phyloP scores from a whole-genome alignment of 83 land plant species.

The Picea abies region DNA sequence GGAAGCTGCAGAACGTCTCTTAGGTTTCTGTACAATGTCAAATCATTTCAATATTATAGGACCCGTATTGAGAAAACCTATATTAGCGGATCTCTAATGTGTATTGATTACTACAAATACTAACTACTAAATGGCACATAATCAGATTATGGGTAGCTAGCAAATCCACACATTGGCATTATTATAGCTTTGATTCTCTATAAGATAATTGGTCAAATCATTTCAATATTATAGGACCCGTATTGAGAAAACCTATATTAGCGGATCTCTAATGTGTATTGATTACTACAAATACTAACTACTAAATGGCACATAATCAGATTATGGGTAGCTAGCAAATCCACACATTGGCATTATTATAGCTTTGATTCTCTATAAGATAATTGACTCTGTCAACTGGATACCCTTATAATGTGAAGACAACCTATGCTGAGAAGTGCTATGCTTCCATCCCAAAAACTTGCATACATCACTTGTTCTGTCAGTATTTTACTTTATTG shows the following conservation, averaged over 20 bases:
- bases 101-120: background rate
- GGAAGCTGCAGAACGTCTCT: conserved; percentile 52
- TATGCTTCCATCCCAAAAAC: background rate
- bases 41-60: background rate
- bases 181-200: background rate
- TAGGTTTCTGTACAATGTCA: conserved; percentile 57
- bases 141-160: background rate
- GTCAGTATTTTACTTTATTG: background rate
- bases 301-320: background rate
- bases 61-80: too few species aligned
- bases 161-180: background rate
- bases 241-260: too few species aligned
- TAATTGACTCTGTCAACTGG: background rate
- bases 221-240: background rate
- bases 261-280: too few species aligned
- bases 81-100: too few species aligned
- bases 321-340: background rate
- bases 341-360: background rate
- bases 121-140: background rate
- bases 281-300: background rate
- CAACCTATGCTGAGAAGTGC: background rate
- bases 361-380: background rate
- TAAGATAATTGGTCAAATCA: too few species aligned
- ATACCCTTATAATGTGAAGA: background rate
- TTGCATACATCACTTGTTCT: background rate